Conservation (phyloP, 257 asterid genomes). For the Nicotiana undulata region DNA sequence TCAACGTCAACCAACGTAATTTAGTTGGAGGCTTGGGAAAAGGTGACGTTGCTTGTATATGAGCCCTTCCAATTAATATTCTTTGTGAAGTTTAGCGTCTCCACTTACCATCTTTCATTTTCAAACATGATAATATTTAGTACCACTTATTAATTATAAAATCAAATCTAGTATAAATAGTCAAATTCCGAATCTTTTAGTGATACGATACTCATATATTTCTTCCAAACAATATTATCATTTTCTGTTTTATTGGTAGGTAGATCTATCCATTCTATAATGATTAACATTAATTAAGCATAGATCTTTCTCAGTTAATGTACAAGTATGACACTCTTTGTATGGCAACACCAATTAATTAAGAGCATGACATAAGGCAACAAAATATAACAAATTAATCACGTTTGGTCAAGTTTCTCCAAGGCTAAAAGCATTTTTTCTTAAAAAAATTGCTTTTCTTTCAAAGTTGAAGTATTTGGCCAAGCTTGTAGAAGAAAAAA, state of each 20-base stretch:
- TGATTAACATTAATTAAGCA: neutral
- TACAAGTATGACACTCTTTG: neutral
- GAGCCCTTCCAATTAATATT: neutral
- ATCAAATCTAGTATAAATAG: neutral
- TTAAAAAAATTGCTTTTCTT: no score
- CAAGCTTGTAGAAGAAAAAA: no score
- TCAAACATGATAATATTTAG: neutral
- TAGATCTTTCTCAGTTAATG: neutral
- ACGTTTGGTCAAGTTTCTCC: no score
- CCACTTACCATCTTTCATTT: neutral
- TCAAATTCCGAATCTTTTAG: neutral
- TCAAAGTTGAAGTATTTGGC: no score
- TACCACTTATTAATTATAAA: neutral
- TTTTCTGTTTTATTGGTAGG: neutral
- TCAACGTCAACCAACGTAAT: neutral
- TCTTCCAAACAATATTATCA: neutral
- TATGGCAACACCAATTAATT: neutral
- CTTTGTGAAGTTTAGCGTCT: neutral
- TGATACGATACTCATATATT: neutral
- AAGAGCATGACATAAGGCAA: neutral
- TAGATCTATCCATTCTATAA: neutral
- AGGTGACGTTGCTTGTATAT: neutral
- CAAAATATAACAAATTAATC: neutral
- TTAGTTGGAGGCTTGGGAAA: slow-evolving; percentile 1
- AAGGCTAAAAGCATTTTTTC: no score